These are phyloP conservation scores for Wickerhamomyces pijperi DNA, from an alignment of 805 yeast genomes.

Conservation along the genomic window DNA sequence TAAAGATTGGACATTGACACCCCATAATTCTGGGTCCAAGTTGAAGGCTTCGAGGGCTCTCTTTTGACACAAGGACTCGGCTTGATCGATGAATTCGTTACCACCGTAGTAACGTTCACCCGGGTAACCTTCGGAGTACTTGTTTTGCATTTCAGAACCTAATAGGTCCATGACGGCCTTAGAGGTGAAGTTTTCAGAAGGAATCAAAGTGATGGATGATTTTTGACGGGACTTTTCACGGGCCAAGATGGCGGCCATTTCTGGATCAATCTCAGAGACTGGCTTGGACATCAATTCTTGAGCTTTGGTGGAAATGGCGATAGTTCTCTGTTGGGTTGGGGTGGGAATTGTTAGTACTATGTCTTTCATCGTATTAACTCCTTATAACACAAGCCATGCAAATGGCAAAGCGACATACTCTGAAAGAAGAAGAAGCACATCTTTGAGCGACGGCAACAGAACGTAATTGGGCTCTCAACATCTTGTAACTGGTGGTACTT, in stretches of 20 bases:
- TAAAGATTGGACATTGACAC: constrained; percentile 93
- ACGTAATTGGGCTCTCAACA: constrained; percentile 1
- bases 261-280: constrained; percentile 60
- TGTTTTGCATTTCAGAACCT: constrained; percentile 97
- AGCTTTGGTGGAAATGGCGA: constrained; percentile 38
- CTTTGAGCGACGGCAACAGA: background rate
- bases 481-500: no score
- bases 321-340: constrained; percentile 13
- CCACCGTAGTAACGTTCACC: constrained; percentile 99
- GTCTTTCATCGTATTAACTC: no score
- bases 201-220: constrained; percentile 87
- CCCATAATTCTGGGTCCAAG: constrained; percentile 80
- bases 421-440: background rate
- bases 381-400: background rate
- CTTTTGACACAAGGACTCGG: constrained; percentile 84
- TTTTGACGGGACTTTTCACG: constrained; percentile 87
- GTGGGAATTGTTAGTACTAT: background rate
- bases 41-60: constrained; percentile 89
- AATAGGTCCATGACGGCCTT: constrained; percentile 91
- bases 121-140: constrained; percentile 98
- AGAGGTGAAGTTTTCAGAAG: constrained; percentile 95
- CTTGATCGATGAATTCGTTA: constrained; percentile 91
- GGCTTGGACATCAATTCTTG: constrained; percentile 18
- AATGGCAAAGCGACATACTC: background rate
- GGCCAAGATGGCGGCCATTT: constrained; percentile 58